Percentiles rank a stretch among this genome's conserved stretches.
Evolutionary conservation across 331 rosid species (phyloP).

Genomic region (Quercus tomentella): DNA sequence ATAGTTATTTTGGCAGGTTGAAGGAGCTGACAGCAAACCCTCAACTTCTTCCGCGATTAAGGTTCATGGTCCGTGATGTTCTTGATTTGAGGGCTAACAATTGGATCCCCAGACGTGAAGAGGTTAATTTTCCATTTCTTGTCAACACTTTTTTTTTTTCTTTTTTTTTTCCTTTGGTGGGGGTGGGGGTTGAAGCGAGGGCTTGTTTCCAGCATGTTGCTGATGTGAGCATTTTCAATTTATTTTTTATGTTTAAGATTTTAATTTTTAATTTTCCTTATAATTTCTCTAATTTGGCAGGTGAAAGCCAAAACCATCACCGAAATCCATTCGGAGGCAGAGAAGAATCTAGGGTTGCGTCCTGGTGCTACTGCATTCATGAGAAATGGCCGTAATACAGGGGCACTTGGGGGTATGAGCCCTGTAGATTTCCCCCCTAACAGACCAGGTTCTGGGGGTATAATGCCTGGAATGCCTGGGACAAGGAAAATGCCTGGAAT

Average conservation of each 20-base stretch:
- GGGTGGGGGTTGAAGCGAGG: background rate
- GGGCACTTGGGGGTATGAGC: too few relatives aligned
- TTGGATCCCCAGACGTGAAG: constrained; percentile 60
- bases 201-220: too few relatives aligned
- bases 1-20: constrained; percentile 35
- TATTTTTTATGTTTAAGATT: too few relatives aligned
- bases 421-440: too few relatives aligned
- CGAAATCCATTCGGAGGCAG: constrained; percentile 59
- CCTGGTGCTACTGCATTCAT: constrained; percentile 52
- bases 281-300: constrained; percentile 8
- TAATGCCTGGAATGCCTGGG: too few relatives aligned
- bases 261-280: background rate
- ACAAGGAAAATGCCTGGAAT: too few relatives aligned
- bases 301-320: constrained; percentile 54
- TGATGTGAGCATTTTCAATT: too few relatives aligned
- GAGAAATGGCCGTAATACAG: constrained; percentile 31
- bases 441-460: too few relatives aligned
- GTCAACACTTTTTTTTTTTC: background rate
- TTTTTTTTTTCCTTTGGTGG: background rate
- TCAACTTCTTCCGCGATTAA: constrained; percentile 46
- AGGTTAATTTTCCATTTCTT: constrained; percentile 22
- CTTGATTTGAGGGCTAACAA: constrained; percentile 46
- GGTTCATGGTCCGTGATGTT: constrained; percentile 52
- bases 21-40: constrained; percentile 38
- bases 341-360: constrained; percentile 50